A percentile compares a stretch with the other conserved stretches of the same genome.
These are phyloP conservation scores for Nemania diffusa DNA, from an alignment of 2,329 filamentous ascomycete species.

Conservation along the genomic window DNA sequence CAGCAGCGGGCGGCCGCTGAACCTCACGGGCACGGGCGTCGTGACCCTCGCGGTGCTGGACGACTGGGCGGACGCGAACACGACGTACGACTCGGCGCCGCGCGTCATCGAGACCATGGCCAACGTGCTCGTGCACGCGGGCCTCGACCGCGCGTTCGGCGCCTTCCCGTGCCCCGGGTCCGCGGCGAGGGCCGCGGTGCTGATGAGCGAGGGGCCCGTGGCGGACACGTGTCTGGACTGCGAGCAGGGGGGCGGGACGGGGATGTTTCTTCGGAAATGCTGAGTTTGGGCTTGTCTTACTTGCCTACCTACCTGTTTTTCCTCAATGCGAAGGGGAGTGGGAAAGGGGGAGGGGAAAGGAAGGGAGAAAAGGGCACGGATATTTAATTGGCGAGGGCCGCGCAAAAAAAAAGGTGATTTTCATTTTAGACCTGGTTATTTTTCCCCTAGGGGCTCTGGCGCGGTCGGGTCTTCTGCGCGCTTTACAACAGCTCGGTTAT, in stretches of 20 bases:
- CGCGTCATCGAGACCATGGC: constrained; percentile 36
- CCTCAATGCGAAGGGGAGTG: no score
- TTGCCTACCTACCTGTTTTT: background rate
- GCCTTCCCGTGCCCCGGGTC: constrained; percentile 41
- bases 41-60: constrained; percentile 41
- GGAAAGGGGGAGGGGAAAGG: no score
- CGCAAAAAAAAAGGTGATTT: background rate
- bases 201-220: constrained; percentile 37
- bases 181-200: constrained; percentile 27
- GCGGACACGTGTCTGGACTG: constrained; percentile 44
- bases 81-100: constrained; percentile 40
- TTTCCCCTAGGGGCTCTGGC: constrained; percentile 5
- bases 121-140: constrained; percentile 24
- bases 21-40: constrained; percentile 38
- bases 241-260: constrained; percentile 34
- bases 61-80: constrained; percentile 30
- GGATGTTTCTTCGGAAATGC: constrained; percentile 43
- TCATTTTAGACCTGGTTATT: background rate
- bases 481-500: background rate
- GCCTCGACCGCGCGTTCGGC: constrained; percentile 29
- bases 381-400: background rate
- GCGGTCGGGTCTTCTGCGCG: constrained; percentile 8
- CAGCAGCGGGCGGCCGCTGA: constrained; percentile 22
- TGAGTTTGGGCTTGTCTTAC: background rate
- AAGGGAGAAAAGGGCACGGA: no score